Evolutionary conservation across 139 green algal species (phyloP), one percentile per base, ranked within the genome.

Genomic region (Raphidocelis subcapitata): DNA sequence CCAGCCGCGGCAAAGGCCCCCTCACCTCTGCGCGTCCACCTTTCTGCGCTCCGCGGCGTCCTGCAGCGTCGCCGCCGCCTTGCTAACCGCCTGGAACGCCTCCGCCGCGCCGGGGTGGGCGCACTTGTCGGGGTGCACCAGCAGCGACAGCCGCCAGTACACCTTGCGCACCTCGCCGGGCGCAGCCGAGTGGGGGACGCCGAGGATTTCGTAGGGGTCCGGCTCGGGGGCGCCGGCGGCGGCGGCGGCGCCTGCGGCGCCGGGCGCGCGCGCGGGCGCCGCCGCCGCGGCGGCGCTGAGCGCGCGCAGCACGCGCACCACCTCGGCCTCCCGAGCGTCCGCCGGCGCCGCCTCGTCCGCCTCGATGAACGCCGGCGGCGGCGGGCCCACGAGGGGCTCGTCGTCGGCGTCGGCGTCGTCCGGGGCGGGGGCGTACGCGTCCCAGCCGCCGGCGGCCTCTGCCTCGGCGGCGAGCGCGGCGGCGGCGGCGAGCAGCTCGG

Each of bases 41-140:
- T 55, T 75, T 3, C 32, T 44, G 0, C 90, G 79, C 62, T 71
- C 46, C 12, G 24, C 55, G 0, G 36, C 26, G 63, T 92, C 86
- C 79, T 90, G 84, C 69, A 96, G 75, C 28, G 81, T 57, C 73
- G 90, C 85, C 33, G 86, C 85, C 3, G 86, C 84, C 28, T 80
- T 70, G 41, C 79, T 84, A 37, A 95, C 82, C 10, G 88, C 89
- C 65, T 95, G 78, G 71, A 97, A 97, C 0, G 76, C 84, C 46
- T 75, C 70, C 16, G 54, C 77, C 18, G 72, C 74, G 35, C 54
- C 66, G 36, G 86, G 59, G 72, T 96, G 90, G 2, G 61, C 41
- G 76, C 89, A 96, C 77, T 97, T 97, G 77, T 97, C 92, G 0
- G 92, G 92, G 54, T 97, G 92, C 26, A 95, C 87, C 20, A 95